Evolutionary conservation across 768 basidiomycete genomes (phyloP), one percentile per base, ranked within the genome.

Genomic region (Auriculariales sp.): DNA sequence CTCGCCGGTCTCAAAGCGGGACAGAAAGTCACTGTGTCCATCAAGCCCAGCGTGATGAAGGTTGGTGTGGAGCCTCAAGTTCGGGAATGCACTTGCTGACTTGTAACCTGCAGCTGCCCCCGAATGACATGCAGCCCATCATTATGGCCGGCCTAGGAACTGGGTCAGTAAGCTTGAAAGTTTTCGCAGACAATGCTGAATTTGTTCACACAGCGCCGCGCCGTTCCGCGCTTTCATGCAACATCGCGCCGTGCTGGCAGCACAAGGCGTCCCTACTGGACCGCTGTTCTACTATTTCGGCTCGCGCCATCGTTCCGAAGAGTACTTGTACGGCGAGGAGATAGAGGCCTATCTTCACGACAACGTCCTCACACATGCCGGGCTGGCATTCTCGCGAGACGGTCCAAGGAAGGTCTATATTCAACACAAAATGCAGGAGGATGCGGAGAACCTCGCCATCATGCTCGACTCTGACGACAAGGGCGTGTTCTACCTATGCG

Each of bases 1-100:
- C 82, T 98, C 32, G 82, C 84, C 3, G 79, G 74, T 33, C 74
- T 99, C 36, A 76, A 77, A 59, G 63, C 83, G 31, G 95, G 94
- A 17, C 85, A 89, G 62, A 83, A 94, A 65, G 92, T 97, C 19
- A 97, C 92, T 0, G 94, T 95, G 7, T 97, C 93, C 4, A 84
- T 98, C 67, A 95, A 95, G 65, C 95, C 95, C 24, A 95, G 92
- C 61, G 95, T 99, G 27, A 98, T 99, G 95, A 98, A 97, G 75
- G 87, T 89, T 51, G 22, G 72, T 63, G 22, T 15, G 44, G 27
- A 24, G 11, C 27, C 31, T 32, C 11, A 17, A 3, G 34, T 47
- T 17, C 39, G 10, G n/a, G n/a, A 7, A 24, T 44, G 39, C 39
- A 5, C 28, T 31, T 11, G 19, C 55, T 61, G 27, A 63, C 39